A percentile compares a stretch with the other conserved stretches of the same genome.
These are phyloP conservation scores for Solanum dulcamara DNA, from an alignment of 257 asterid species.

Conservation along the genomic window DNA sequence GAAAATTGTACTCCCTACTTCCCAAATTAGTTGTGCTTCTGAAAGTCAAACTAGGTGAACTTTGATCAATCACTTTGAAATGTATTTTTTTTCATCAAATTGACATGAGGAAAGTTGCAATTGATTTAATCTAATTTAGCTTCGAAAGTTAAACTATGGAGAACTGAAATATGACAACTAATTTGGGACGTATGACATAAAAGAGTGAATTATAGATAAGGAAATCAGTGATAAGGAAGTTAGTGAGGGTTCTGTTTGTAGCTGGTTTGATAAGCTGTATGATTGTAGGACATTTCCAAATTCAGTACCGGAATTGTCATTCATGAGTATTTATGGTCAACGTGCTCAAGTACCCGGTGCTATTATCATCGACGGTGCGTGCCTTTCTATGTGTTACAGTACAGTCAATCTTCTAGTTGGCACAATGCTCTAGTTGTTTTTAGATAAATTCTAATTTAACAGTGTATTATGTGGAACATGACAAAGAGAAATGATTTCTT, in stretches of 20 bases:
- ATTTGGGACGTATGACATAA: not conserved
- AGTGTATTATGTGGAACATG: not conserved
- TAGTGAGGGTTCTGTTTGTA: not conserved
- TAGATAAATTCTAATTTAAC: not conserved
- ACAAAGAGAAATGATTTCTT: not conserved
- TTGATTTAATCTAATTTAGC: not conserved
- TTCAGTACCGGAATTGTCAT: slow-evolving; percentile 67
- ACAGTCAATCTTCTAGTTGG: not conserved
- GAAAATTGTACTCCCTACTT: not conserved
- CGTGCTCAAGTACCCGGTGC: slow-evolving; percentile 84
- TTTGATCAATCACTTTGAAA: not conserved
- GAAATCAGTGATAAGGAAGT: not conserved
- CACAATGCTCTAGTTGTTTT: not conserved
- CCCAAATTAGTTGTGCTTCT: not conserved
- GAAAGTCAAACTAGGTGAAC: not conserved
- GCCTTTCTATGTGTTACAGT: not conserved
- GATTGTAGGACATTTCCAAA: slow-evolving; percentile 57
- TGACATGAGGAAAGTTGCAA: not conserved
- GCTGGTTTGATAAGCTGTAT: not conserved
- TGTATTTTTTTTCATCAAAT: too few relatives aligned
- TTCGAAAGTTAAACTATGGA: too few relatives aligned
- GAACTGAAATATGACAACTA: not conserved
- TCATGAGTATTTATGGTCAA: slow-evolving; percentile 77
- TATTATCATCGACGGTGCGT: slow-evolving; percentile 75
- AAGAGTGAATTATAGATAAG: not conserved